Evolutionary conservation across 2,329 filamentous ascomycete species (phyloP), one percentile per base, ranked within the genome.

Genomic region (Periconia sp.): DNA sequence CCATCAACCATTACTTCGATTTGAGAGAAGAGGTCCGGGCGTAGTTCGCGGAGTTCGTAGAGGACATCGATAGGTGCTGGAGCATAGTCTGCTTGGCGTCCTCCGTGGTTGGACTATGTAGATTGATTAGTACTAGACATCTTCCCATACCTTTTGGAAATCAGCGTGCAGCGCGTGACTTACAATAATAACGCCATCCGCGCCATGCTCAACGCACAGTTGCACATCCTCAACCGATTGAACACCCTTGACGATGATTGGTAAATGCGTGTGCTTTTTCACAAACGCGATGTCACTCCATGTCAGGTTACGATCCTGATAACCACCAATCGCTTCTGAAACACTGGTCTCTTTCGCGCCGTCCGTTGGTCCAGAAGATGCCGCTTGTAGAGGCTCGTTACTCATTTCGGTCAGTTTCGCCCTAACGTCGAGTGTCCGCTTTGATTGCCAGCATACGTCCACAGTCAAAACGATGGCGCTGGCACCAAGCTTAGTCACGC

Each of bases 31-130:
- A 74, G 61, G 12, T 69, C 63, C 0, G 71, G 71, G 12, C 59
- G 68, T 11, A 65, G 43, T n/a, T 81, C 84, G 66, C 88, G 86
- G 39, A 90, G 85, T 48, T 90, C 88, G 7, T 89, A 81, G 4
- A 87, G 87, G 36, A 92, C 83, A 58, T 94, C 88, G 9, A 87
- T 83, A 1, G 86, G 82, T 0, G 81, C 86, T 0, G 86, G 85
- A 3, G 78, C 75, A n/a, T 76, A 34, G 66, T 73, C 70, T 37
- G 71, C 58, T 34, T 68, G 65, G 33, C 71, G 63, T 9, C 70
- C 71, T 15, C 71, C 71, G 51, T 73, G 70, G 56, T 74, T 74
- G 34, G 68, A 71, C n/a, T 31, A 74, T 56, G 52, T 68, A 71
- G 38, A 73, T 68, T 3, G 70, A 70, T 19, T 63, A 63, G 7